These are phyloP conservation scores for Penicillium paxilli DNA, from an alignment of 495 filamentous ascomycete genomes.

Conservation along the genomic window DNA sequence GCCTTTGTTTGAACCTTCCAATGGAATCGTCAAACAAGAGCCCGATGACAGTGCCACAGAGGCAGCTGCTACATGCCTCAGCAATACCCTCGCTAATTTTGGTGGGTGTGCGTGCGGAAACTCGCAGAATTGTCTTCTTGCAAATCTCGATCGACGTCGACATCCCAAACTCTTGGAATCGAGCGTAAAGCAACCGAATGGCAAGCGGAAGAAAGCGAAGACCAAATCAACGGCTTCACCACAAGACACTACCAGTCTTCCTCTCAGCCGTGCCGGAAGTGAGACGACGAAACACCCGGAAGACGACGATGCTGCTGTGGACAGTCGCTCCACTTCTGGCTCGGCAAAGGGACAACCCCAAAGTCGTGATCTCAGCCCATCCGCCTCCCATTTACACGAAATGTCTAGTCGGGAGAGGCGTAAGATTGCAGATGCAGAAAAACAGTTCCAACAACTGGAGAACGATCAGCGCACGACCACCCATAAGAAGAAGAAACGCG, in stretches of 20 bases:
- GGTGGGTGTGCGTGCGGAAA: slow-evolving; percentile 84
- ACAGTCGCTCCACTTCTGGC: slow-evolving; percentile 68
- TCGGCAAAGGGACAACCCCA: slow-evolving; percentile 72
- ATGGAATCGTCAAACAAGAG: slow-evolving; percentile 49
- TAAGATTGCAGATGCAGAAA: slow-evolving; percentile 83
- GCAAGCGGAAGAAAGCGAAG: slow-evolving; percentile 60
- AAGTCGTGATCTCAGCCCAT: slow-evolving; percentile 82
- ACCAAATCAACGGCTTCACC: slow-evolving; percentile 64
- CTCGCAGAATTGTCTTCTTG: slow-evolving; percentile 64
- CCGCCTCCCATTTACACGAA: slow-evolving; percentile 40
- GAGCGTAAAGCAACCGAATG: slow-evolving; percentile 28
- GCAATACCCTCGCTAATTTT: slow-evolving; percentile 76
- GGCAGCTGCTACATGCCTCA: slow-evolving; percentile 58
- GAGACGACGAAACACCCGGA: slow-evolving; percentile 58
- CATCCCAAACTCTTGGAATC: slow-evolving; percentile 46
- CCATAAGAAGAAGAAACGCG: slow-evolving; percentile 45
- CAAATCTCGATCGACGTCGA: slow-evolving; percentile 70
- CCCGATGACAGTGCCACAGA: slow-evolving; percentile 44
- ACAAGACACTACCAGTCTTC: slow-evolving; percentile 64
- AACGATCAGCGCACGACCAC: slow-evolving; percentile 44
- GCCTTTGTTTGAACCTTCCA: slow-evolving; percentile 43
- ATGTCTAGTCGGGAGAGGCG: slow-evolving; percentile 84
- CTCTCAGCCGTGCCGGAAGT: slow-evolving; percentile 78
- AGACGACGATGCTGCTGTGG: slow-evolving; percentile 49
- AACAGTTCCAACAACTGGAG: slow-evolving; percentile 63